Conservation (phyloP, 768 basidiomycete species). For the Gloeophyllum trabeum region DNA sequence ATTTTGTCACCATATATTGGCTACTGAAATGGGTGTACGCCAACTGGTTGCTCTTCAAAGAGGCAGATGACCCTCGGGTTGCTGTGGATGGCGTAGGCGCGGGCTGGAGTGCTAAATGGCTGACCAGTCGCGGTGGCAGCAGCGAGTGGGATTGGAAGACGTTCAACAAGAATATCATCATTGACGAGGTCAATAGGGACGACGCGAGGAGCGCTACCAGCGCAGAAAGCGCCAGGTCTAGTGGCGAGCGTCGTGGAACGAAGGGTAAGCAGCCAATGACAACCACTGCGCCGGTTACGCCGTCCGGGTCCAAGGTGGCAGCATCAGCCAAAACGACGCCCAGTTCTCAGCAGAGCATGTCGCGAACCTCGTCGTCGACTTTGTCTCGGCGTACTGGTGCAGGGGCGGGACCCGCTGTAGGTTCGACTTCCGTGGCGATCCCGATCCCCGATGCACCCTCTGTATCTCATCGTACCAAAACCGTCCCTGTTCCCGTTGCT, state of each 20-base stretch:
- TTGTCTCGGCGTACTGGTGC: not conserved
- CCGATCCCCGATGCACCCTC: slow-evolving; percentile 11
- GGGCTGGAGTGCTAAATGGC: slow-evolving; percentile 54
- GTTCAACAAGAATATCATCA: slow-evolving; percentile 30
- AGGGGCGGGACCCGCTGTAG: not conserved
- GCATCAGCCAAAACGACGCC: slow-evolving; percentile 12
- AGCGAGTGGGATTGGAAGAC: slow-evolving; percentile 67
- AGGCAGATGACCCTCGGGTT: slow-evolving; percentile 53
- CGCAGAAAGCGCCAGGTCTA: slow-evolving; percentile 30
- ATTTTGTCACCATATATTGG: slow-evolving; percentile 74
- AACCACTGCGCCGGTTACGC: not conserved
- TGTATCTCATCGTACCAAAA: slow-evolving; percentile 21
- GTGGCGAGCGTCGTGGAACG: slow-evolving; percentile 7
- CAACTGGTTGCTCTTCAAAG: slow-evolving; percentile 63
- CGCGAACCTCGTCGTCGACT: not conserved
- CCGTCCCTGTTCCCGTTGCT: slow-evolving; percentile 27
- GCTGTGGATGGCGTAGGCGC: slow-evolving; percentile 60
- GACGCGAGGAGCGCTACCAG: slow-evolving; percentile 41
- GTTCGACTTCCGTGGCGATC: not conserved
- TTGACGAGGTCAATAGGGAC: slow-evolving; percentile 20
- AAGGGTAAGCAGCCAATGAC: slow-evolving; percentile 6
- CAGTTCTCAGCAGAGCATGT: too few species aligned
- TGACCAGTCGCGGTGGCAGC: slow-evolving; percentile 29
- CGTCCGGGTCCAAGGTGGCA: slow-evolving; percentile 4
- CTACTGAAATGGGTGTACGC: slow-evolving; percentile 67